Evolutionary conservation across 805 yeast species (phyloP).

Genomic region (Hanseniaspora valbyensis): DNA sequence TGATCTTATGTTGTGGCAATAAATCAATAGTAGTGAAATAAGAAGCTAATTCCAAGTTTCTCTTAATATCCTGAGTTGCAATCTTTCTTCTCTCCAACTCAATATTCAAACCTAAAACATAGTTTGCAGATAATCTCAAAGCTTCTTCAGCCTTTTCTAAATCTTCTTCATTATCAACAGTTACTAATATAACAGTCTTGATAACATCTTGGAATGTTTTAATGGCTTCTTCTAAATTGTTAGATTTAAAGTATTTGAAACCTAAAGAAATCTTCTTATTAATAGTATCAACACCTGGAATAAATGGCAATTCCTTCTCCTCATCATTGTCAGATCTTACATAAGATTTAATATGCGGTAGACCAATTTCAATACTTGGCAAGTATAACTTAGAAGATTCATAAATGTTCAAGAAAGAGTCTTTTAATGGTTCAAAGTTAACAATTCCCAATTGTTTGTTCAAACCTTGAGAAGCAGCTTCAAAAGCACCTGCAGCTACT

Average conservation of each 20-base stretch:
- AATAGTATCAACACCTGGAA: constrained; percentile 63
- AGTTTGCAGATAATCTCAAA: constrained; percentile 68
- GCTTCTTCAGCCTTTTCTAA: constrained; percentile 65
- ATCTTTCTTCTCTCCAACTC: constrained; percentile 81
- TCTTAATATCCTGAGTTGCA: constrained; percentile 58
- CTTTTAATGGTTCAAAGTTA: constrained; percentile 76
- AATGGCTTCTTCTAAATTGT: constrained; percentile 74
- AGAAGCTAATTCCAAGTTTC: constrained; percentile 90
- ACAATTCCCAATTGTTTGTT: constrained; percentile 81
- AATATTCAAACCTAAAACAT: constrained; percentile 82
- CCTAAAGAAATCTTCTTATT: constrained; percentile 55
- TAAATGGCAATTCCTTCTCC: constrained; percentile 46
- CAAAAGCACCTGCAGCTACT: constrained; percentile 93
- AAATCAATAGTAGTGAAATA: constrained; percentile 81
- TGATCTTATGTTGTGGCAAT: constrained; percentile 69
- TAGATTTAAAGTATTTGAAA: constrained; percentile 70
- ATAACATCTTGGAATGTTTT: constrained; percentile 66
- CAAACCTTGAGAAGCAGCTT: constrained; percentile 85
- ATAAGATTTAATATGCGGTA: constrained; percentile 58
- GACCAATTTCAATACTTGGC: constrained; percentile 56
- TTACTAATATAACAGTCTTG: constrained; percentile 58
- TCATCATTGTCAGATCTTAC: constrained; percentile 50
- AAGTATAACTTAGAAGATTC: constrained; percentile 65
- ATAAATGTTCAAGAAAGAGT: constrained; percentile 73
- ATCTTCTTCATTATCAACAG: constrained; percentile 63